These are phyloP conservation scores for Cercophora samala DNA, from an alignment of 495 filamentous ascomycete genomes.

Conservation along the genomic window DNA sequence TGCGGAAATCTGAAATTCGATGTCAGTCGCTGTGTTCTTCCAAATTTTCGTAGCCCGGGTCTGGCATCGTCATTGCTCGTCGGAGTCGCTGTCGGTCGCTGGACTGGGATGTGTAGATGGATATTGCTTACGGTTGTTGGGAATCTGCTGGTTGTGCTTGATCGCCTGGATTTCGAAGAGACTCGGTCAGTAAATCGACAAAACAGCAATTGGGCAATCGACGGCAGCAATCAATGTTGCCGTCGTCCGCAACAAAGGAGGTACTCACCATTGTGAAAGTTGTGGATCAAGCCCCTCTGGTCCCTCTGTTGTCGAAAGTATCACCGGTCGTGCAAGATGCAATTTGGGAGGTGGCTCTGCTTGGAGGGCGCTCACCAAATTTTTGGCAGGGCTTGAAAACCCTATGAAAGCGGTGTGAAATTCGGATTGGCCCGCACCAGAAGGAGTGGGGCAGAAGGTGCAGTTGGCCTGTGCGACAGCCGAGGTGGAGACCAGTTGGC, in stretches of 20 bases:
- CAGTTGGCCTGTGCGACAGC: not conserved
- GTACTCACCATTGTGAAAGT: constrained; percentile 37
- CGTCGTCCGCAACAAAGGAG: constrained; percentile 11
- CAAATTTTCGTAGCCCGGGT: constrained; percentile 24
- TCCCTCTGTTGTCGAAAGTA: constrained; percentile 35
- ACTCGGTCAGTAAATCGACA: constrained; percentile 1
- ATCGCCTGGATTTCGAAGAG: constrained; percentile 59
- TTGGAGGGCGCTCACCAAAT: constrained; percentile 37
- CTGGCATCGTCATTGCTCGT: constrained; percentile 11
- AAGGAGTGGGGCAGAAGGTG: constrained; percentile 19
- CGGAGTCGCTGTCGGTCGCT: not conserved
- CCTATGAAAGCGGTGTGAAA: constrained; percentile 38
- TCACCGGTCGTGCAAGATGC: constrained; percentile 38
- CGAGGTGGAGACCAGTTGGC: constrained; percentile 7
- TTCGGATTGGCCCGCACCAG: constrained; percentile 28
- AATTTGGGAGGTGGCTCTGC: constrained; percentile 39
- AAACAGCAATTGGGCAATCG: constrained; percentile 23
- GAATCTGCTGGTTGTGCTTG: constrained; percentile 99
- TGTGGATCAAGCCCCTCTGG: constrained; percentile 39
- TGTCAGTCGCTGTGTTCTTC: constrained; percentile 25
- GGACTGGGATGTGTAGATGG: not conserved
- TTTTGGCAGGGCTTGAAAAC: constrained; percentile 50
- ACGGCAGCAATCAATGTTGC: constrained; percentile 10
- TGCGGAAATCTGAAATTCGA: constrained; percentile 81
- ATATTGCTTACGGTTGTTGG: constrained; percentile 80